A percentile compares a stretch with the other conserved stretches of the same genome.
Conservation (phyloP, 257 asterid genomes). For the Paulownia fortunei region DNA sequence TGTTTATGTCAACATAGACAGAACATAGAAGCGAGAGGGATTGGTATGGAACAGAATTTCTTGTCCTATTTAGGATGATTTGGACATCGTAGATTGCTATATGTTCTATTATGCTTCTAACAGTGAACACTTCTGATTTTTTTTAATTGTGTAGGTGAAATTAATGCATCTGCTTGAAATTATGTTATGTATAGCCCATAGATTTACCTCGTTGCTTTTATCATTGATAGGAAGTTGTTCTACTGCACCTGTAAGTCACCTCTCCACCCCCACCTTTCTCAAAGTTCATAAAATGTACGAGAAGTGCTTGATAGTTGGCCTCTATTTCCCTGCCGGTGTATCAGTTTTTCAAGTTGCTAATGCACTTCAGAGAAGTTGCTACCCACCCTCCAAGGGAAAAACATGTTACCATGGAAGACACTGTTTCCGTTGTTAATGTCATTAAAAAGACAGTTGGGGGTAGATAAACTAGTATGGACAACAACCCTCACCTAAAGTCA, state of each 20-base stretch:
- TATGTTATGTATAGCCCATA: background rate
- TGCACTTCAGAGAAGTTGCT: background rate
- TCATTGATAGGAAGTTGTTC: background rate
- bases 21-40: background rate
- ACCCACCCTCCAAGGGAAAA: background rate
- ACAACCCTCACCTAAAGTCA: constrained; percentile 14
- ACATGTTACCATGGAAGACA: background rate
- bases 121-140: background rate
- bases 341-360: background rate
- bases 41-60: background rate
- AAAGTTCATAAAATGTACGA: background rate
- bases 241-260: background rate
- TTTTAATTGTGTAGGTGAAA: no score
- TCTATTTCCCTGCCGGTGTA: background rate
- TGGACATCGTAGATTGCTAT: background rate
- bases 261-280: background rate
- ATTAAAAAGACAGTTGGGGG: constrained; percentile 28
- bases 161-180: background rate
- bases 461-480: constrained; percentile 23
- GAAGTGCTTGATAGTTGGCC: no score
- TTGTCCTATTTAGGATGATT: background rate
- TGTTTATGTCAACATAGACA: no score
- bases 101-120: background rate
- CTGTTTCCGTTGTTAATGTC: constrained; percentile 19
- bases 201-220: background rate